Evolutionary conservation across 495 filamentous ascomycete genomes (phyloP), one percentile per base, ranked within the genome.

Genomic region (Aspergillus bridgeri): DNA sequence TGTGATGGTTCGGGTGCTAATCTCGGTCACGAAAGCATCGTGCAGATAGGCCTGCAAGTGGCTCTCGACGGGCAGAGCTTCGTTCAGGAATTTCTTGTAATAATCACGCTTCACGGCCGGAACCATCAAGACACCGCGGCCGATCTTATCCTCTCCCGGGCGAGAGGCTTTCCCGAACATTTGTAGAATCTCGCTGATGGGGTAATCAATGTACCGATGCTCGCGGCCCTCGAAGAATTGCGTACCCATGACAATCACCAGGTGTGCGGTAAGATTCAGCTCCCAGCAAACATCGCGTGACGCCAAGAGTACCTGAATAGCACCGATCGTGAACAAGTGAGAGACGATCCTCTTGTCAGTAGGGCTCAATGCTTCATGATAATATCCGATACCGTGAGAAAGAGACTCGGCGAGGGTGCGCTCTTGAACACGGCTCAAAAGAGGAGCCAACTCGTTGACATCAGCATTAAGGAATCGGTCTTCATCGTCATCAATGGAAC

Each of bases 221-320:
- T 99, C 95, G 58, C 91, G 85, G 18, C 94, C 94, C 60, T 99
- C 94, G 55, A 92, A 99, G 72, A 91, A 99, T 66, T 98, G 95
- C n/a, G 95, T 99, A 20, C 91, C 91, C 95, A 98, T 98, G 21
- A 97, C 86, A 38, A 98, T 83, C 7, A 98, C 95, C 42, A 98
- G 73, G 69, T 97, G 91, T 17, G 91, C 93, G 3, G 83, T 90
- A 64, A 83, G 84, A 54, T 96, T 84, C 52, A 99, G 76, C 73
- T 99, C 94, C 94, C 94, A 99, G 74, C 92, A 96, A 27, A 91
- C 89, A 75, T 98, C 95, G 45, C 94, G 84, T 25, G 94, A 98
- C 25, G 93, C 94, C 51, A 99, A 76, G 61, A 99, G 73, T 22
- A 98, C 87, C 65, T 98, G 96, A 55, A 98, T 91, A 18, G 92